Evolutionary conservation across 2,329 filamentous ascomycete species (phyloP), one percentile per base, ranked within the genome.

Genomic region (Cytospora piceae): DNA sequence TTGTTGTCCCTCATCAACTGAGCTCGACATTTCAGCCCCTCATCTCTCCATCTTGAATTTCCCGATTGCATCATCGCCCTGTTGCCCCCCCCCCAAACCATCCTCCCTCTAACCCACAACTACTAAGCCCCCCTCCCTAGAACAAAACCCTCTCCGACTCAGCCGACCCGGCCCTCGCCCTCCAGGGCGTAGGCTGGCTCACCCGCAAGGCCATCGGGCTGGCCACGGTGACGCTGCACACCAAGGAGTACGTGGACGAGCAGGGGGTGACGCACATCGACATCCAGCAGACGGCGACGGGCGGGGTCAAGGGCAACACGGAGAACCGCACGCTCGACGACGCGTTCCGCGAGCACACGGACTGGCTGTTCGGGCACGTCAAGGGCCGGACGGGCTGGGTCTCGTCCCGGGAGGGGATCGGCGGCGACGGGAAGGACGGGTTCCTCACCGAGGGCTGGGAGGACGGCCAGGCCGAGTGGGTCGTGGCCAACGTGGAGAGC

Each of bases 341-440:
- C 74, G 71, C 71, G 62, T 76, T 71, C 70, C 88, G 90, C 71
- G 84, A 86, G 69, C 91, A 94, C 80, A 80, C 79, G 29, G 93
- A 97, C 81, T 89, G 88, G 82, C 85, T 96, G 70, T 97, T 96
- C 75, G 93, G 93, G 66, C 80, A 78, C 63, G 84, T 95, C 68
- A 80, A 81, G 60, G 91, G 90, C 65, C 82, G 82, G 67, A 86
- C 83, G 53, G 77, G 80, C 55, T 87, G 83, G 74, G 70, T 85
- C 66, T 74, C 72, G 14, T 73, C 78, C 24, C 29, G 37, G 52
- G 80, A 77, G 22, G 81, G 83, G 22, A 76, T 87, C 46, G 22
- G 39, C 42, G 22, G 39, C 39, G 61, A 58, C 55, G 46, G 51
- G 17, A 75, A 79, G n/a, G 85, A 89, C 72, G 85, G 81, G 5